Conservation (phyloP, 192 early-diverging fungal genomes). For the Spizellomyces sp. region DNA sequence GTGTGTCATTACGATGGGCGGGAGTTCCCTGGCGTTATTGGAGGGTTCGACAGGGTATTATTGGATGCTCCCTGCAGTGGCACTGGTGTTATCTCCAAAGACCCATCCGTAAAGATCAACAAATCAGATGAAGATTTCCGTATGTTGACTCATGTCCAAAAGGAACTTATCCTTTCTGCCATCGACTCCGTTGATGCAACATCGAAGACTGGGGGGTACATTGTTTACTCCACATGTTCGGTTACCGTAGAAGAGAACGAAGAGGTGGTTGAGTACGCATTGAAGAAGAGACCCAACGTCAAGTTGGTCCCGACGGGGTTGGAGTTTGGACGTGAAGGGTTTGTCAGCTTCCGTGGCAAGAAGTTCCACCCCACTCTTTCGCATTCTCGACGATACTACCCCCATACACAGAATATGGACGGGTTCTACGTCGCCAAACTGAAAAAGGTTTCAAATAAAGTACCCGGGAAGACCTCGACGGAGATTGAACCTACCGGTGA, state of each 20-base stretch:
- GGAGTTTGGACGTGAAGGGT: conserved; percentile 95
- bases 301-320: conserved; percentile 88
- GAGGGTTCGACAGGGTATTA: conserved; percentile 96
- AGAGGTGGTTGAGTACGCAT: conserved; percentile 93
- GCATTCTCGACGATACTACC: conserved; percentile 89
- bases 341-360: conserved; percentile 84
- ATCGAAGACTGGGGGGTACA: conserved; percentile 90
- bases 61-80: conserved; percentile 98
- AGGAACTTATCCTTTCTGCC: conserved; percentile 93
- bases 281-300: conserved; percentile 91
- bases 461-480: conserved; percentile 37
- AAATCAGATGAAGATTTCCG: conserved; percentile 91
- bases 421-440: conserved; percentile 99
- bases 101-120: conserved; percentile 93
- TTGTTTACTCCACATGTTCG: conserved; percentile 99
- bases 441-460: conserved; percentile 92
- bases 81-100: conserved; percentile 99
- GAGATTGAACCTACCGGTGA: conserved; percentile 40
- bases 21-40: conserved; percentile 95
- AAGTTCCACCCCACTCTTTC: conserved; percentile 81
- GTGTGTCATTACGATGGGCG: conserved; percentile 98
- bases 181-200: conserved; percentile 96
- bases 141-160: conserved; percentile 91
- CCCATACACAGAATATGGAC: conserved; percentile 99
- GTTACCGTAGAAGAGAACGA: conserved; percentile 98